Evolutionary conservation across 257 asterid species (phyloP).

Genomic region (Cynanchum wilfordii): DNA sequence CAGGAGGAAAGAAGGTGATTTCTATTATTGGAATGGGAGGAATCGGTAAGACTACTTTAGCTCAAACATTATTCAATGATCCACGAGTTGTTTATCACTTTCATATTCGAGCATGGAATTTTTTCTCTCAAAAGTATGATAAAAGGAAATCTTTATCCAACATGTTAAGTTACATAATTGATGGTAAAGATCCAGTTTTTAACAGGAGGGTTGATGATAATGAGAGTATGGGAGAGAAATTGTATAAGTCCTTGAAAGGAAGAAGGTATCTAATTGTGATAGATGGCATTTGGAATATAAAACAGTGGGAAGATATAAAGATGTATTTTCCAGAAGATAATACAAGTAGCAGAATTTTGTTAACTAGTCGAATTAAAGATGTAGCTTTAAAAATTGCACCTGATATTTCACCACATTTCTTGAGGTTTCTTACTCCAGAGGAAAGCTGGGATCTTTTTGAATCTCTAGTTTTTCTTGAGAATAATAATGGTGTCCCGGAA

Average conservation of each 20-base stretch:
- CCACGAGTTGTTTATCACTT: not conserved
- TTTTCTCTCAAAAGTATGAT: not conserved
- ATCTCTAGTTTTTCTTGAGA: not conserved
- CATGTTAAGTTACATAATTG: not conserved
- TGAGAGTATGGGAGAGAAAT: not conserved
- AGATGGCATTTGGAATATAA: conserved; percentile 7
- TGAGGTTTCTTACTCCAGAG: not conserved
- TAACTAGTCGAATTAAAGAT: not conserved
- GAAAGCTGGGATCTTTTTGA: conserved; percentile 10
- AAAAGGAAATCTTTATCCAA: not conserved
- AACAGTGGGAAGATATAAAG: not conserved
- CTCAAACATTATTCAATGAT: not conserved
- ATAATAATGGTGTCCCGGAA: not conserved
- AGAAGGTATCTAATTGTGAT: conserved; percentile 2
- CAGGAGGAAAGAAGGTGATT: not conserved
- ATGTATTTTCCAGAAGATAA: not conserved
- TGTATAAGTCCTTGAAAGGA: not conserved
- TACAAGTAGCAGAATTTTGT: conserved; percentile 3
- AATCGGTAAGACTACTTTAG: not conserved
- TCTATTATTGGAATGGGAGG: conserved; percentile 3
- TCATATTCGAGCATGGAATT: not conserved
- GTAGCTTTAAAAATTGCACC: not conserved
- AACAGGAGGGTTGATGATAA: not conserved
- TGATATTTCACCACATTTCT: not conserved
- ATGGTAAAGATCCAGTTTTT: not conserved